A percentile compares a stretch with the other conserved stretches of the same genome.
Evolutionary conservation across 2,329 filamentous ascomycete species (phyloP).

Genomic region (Penicillium sp.): DNA sequence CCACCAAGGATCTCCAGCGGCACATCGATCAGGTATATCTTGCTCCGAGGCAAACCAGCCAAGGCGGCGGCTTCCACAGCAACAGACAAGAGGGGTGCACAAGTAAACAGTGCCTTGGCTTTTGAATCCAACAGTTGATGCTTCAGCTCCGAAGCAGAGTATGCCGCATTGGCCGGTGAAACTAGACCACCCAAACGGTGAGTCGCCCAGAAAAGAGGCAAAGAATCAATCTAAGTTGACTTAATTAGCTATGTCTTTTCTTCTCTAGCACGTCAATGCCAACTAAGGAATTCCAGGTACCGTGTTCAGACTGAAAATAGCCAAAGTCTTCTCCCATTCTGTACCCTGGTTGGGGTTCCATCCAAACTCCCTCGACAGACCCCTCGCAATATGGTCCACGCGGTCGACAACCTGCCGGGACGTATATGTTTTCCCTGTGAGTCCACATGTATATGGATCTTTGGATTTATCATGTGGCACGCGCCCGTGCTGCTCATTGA

Average conservation of each 20-base stretch:
- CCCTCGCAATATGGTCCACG: constrained; percentile 66
- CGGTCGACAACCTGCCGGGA: constrained; percentile 63
- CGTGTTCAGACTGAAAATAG: constrained; percentile 76
- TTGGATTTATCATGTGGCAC: constrained; percentile 61
- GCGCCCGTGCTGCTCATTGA: constrained; percentile 69
- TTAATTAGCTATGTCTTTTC: neutral
- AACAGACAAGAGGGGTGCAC: constrained; percentile 62
- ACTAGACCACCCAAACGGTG: constrained; percentile 73
- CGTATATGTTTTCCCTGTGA: constrained; percentile 68
- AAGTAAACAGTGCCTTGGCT: constrained; percentile 71
- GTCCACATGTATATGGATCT: constrained; percentile 73
- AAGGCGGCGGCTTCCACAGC: constrained; percentile 65
- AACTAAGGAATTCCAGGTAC: constrained; percentile 46
- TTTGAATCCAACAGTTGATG: constrained; percentile 70
- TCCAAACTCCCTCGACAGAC: constrained; percentile 67
- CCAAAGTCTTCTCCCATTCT: constrained; percentile 80
- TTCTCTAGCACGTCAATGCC: neutral
- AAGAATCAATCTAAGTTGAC: constrained; percentile 64
- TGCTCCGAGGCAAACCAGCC: constrained; percentile 61
- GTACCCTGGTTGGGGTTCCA: constrained; percentile 69
- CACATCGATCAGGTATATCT: constrained; percentile 68
- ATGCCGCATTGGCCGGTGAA: constrained; percentile 73
- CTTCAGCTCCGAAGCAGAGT: constrained; percentile 67
- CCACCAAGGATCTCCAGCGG: constrained; percentile 56
- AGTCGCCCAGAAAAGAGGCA: constrained; percentile 70